phyloP scores from a whole-genome alignment of 495 filamentous ascomycete genomes.

The Aspergillus nidulans region DNA sequence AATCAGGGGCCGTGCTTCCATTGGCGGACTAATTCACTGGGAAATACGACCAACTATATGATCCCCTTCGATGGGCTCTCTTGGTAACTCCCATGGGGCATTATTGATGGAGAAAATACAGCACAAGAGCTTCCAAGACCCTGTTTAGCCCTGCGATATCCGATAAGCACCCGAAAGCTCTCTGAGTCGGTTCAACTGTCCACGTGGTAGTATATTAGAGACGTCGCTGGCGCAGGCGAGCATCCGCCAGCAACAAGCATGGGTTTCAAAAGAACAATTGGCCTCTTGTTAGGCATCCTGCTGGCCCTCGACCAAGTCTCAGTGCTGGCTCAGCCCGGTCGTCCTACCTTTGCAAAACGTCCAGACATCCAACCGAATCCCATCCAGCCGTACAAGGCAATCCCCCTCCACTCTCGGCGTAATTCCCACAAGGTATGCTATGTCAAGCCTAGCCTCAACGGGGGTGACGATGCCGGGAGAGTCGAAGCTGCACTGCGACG shows the following conservation, averaged over 20 bases:
- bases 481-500: slow-evolving; percentile 4
- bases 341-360: neutral
- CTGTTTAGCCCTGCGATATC: neutral
- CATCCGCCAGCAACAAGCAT: neutral
- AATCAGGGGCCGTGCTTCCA: neutral
- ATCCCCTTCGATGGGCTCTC: neutral
- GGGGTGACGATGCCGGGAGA: neutral
- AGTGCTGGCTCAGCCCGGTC: neutral
- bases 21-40: neutral
- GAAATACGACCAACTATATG: neutral
- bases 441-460: neutral
- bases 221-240: neutral
- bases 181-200: no score
- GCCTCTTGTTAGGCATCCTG: neutral
- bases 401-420: neutral
- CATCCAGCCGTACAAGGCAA: slow-evolving; percentile 2
- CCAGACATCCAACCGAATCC: slow-evolving; percentile 1
- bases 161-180: no score
- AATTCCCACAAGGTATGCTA: slow-evolving; percentile 4
- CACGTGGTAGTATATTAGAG: neutral
- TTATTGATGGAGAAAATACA: neutral
- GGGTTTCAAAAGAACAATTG: neutral
- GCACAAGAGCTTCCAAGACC: neutral
- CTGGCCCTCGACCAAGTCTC: neutral
- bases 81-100: neutral